Conservation (phyloP, 495 filamentous ascomycete species). For the Clavariopsis aquatica region DNA sequence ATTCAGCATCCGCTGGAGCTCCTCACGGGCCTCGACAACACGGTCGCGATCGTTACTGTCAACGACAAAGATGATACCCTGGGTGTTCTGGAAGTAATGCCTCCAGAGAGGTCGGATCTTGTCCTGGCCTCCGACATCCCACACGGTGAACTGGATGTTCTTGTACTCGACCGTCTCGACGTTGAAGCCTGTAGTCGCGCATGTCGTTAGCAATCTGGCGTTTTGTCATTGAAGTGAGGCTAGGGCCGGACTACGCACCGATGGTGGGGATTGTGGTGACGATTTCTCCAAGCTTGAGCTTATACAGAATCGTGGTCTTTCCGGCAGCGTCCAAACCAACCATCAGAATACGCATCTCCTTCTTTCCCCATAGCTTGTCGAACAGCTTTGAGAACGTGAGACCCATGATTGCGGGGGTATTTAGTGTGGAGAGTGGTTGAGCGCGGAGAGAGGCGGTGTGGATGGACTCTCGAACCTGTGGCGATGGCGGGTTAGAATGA, state of each 20-base stretch:
- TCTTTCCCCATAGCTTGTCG: constrained; percentile 94
- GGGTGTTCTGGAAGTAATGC: constrained; percentile 99
- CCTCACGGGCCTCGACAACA: constrained; percentile 97
- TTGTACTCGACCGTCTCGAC: constrained; percentile 99
- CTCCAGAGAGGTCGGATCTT: constrained; percentile 99
- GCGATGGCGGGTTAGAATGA: constrained; percentile 13
- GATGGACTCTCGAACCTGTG: constrained; percentile 35
- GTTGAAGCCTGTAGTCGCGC: constrained; percentile 79
- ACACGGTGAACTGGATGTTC: constrained; percentile 99
- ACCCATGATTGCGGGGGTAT: constrained; percentile 75
- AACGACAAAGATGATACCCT: constrained; percentile 99
- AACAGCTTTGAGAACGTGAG: constrained; percentile 90
- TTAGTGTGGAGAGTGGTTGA: constrained; percentile 20
- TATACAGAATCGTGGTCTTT: constrained; percentile 99
- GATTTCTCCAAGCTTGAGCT: constrained; percentile 99
- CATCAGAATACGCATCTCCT: constrained; percentile 99
- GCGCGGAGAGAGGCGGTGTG: constrained; percentile 35
- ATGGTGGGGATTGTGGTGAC: constrained; percentile 99
- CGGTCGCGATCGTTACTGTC: constrained; percentile 99
- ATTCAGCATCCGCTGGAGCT: constrained; percentile 99
- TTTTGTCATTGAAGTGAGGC: background rate
- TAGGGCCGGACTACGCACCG: constrained; percentile 63
- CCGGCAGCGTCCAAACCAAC: constrained; percentile 98
- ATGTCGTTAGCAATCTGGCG: constrained; percentile 21
- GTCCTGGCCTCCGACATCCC: constrained; percentile 99